phyloP scores from a whole-genome alignment of 352 stramenopile species.

The Pilasporangium apinafurcum region DNA sequence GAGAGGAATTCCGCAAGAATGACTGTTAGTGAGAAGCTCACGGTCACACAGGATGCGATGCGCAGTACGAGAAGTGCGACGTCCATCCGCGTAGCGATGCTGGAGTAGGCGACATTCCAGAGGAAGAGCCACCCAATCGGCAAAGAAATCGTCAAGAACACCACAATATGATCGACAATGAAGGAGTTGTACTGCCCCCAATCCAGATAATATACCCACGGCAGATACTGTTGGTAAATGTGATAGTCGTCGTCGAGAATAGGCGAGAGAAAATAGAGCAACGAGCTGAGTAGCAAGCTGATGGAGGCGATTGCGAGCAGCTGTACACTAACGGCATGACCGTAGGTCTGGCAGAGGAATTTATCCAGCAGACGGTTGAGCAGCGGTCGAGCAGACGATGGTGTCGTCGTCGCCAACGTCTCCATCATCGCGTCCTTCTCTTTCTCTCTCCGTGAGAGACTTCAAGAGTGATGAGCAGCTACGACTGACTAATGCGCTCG shows the following conservation, averaged over 20 bases:
- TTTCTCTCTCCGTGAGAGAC: too few relatives aligned
- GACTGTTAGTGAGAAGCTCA: conserved; percentile 65
- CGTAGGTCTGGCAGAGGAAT: conserved; percentile 51
- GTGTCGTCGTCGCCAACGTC: too few relatives aligned
- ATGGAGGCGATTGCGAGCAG: conserved; percentile 37
- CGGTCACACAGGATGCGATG: conserved; percentile 51
- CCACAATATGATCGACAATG: conserved; percentile 59
- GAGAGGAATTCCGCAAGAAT: conserved; percentile 76
- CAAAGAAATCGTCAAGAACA: conserved; percentile 56
- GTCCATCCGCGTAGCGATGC: conserved; percentile 37
- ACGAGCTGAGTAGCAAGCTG: conserved; percentile 36
- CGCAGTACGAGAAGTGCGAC: conserved; percentile 49
- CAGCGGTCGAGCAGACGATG: too few relatives aligned
- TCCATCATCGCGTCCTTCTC: too few relatives aligned
- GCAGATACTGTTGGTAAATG: conserved; percentile 42
- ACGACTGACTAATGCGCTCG: too few relatives aligned
- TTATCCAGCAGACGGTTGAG: conserved; percentile 25
- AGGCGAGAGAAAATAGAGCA: conserved; percentile 44
- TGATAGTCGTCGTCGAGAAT: conserved; percentile 49
- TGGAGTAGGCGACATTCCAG: conserved; percentile 59
- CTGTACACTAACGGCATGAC: conserved; percentile 47
- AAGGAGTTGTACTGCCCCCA: conserved; percentile 69
- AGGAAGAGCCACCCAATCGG: conserved; percentile 59
- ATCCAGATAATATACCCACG: conserved; percentile 49
- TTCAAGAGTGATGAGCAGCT: too few relatives aligned